Percentiles rank a stretch among this genome's conserved stretches.
Conservation (phyloP, 1,284 basidiomycete genomes). For the Cutaneotrichosporon sp. region DNA sequence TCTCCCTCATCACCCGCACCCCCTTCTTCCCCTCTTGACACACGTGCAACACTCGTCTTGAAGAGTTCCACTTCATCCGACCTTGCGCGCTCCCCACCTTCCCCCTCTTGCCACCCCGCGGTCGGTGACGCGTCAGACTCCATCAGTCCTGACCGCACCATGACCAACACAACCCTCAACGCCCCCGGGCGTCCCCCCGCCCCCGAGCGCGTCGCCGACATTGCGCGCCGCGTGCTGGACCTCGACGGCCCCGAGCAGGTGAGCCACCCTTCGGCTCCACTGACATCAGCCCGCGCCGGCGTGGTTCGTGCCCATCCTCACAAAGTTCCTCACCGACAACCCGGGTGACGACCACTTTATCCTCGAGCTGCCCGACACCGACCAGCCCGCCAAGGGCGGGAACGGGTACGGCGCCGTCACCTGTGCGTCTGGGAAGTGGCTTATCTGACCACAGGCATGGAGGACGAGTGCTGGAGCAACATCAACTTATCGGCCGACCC, state of each 20-base stretch:
- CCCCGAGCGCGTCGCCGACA: conserved; percentile 10
- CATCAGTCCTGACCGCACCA: background rate
- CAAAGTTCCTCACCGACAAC: conserved; percentile 24
- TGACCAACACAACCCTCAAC: conserved; percentile 11
- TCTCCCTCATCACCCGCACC: background rate
- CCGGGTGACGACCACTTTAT: conserved; percentile 44
- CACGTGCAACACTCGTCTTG: background rate
- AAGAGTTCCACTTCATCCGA: background rate
- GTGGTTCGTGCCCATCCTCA: conserved; percentile 28
- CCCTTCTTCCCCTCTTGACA: background rate
- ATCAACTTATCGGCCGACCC: conserved; percentile 41
- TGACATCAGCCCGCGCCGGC: conserved; percentile 26
- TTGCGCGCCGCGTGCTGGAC: conserved; percentile 12
- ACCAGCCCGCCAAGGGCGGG: conserved; percentile 26
- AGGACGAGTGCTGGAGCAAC: conserved; percentile 47
- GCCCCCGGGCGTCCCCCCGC: conserved; percentile 14
- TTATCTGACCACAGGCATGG: conserved; percentile 40
- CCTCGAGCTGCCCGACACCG: conserved; percentile 33
- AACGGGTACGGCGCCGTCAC: conserved; percentile 44
- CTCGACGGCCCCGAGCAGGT: conserved; percentile 15
- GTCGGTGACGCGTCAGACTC: background rate
- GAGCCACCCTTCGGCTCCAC: conserved; percentile 4
- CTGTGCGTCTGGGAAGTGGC: conserved; percentile 45
- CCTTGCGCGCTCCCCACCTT: background rate
- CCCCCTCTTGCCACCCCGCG: background rate